phyloP scores from a whole-genome alignment of 495 filamentous ascomycete genomes.

The Penicillium paradoxum region DNA sequence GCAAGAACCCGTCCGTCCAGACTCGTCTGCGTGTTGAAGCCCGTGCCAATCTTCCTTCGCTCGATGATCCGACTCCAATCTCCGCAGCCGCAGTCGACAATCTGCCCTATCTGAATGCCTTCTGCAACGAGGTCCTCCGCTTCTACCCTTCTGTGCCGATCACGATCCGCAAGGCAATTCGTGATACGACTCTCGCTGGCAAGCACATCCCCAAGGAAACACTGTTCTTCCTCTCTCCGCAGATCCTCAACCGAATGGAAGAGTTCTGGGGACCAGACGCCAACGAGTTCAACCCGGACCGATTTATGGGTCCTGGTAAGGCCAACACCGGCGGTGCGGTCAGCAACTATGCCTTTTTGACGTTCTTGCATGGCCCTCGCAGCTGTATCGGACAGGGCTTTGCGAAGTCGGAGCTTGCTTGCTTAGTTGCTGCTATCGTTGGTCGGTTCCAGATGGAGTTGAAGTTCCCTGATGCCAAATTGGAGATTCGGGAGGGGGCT shows the following conservation, averaged over 20 bases:
- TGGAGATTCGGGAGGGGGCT: constrained; percentile 54
- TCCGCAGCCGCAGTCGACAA: constrained; percentile 48
- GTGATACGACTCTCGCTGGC: constrained; percentile 60
- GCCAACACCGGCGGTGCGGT: constrained; percentile 50
- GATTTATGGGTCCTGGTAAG: constrained; percentile 59
- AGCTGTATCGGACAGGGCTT: constrained; percentile 80
- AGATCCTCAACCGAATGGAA: constrained; percentile 63
- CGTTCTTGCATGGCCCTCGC: constrained; percentile 77
- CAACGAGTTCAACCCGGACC: constrained; percentile 72
- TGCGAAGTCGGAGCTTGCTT: constrained; percentile 78
- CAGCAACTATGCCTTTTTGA: constrained; percentile 70
- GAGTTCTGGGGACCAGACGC: constrained; percentile 83
- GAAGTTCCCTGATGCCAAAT: constrained; percentile 51
- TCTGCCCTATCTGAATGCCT: constrained; percentile 56
- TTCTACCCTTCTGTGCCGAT: constrained; percentile 53
- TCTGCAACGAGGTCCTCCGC: constrained; percentile 57
- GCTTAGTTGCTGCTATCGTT: constrained; percentile 68
- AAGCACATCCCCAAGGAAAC: constrained; percentile 53
- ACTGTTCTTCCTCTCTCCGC: constrained; percentile 43
- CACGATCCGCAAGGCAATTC: constrained; percentile 58
- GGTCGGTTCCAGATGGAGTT: constrained; percentile 65
- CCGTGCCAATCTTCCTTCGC: constrained; percentile 56
- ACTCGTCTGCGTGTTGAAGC: constrained; percentile 55
- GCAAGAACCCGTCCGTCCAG: constrained; percentile 54
- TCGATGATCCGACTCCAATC: constrained; percentile 40